These are phyloP conservation scores for Aspergillus sp. DNA, from an alignment of 2,329 filamentous ascomycete species.

Conservation along the genomic window DNA sequence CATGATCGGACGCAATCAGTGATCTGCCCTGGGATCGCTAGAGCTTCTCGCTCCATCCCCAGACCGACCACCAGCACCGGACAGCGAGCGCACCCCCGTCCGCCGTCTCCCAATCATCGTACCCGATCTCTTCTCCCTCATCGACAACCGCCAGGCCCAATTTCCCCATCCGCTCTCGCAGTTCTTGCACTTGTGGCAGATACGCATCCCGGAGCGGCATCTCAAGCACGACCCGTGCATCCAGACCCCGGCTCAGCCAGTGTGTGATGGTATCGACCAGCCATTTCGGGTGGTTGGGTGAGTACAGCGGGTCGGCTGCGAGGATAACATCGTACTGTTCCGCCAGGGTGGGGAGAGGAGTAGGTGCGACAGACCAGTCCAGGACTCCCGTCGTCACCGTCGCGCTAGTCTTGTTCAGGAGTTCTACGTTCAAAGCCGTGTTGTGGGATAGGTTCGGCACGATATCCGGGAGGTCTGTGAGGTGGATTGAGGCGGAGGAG, in stretches of 20 bases:
- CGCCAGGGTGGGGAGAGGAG: slow-evolving; percentile 25
- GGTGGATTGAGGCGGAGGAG: slow-evolving; percentile 55
- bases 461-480: slow-evolving; percentile 85
- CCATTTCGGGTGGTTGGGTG: slow-evolving; percentile 73
- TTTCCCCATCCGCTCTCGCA: slow-evolving; percentile 60
- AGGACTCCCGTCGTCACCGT: slow-evolving; percentile 62
- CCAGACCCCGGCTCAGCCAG: slow-evolving; percentile 58
- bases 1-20: slow-evolving; percentile 1
- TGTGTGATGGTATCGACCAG: slow-evolving; percentile 67
- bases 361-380: slow-evolving; percentile 60
- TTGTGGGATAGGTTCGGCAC: slow-evolving; percentile 78
- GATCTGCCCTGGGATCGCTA: slow-evolving; percentile 10
- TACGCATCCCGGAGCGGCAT: slow-evolving; percentile 74
- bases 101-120: slow-evolving; percentile 47
- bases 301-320: slow-evolving; percentile 84
- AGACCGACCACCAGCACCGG: slow-evolving; percentile 48
- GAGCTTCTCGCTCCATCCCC: slow-evolving; percentile 41
- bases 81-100: slow-evolving; percentile 43
- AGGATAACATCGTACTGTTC: slow-evolving; percentile 64
- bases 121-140: slow-evolving; percentile 45
- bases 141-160: slow-evolving; percentile 54
- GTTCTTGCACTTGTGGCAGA: slow-evolving; percentile 58
- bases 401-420: slow-evolving; percentile 57
- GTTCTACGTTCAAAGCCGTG: slow-evolving; percentile 58
- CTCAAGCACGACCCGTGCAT: slow-evolving; percentile 72